These are phyloP conservation scores for Erodium maritimum DNA, from an alignment of 345 rosid species.

Conservation along the genomic window DNA sequence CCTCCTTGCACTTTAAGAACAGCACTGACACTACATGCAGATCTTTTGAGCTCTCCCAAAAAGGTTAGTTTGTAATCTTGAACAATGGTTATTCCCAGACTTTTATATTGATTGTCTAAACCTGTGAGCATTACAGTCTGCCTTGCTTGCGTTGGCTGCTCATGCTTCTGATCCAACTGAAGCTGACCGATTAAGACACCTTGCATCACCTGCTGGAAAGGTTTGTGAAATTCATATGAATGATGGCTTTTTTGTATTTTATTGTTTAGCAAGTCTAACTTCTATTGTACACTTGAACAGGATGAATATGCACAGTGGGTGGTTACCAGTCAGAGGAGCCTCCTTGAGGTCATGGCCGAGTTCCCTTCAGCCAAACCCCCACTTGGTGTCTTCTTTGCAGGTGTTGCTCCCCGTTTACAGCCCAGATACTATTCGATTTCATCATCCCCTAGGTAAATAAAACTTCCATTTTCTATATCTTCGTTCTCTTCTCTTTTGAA, in stretches of 20 bases:
- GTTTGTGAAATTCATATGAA: slow-evolving; percentile 17
- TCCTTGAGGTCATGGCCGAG: slow-evolving; percentile 91
- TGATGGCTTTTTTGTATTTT: not conserved
- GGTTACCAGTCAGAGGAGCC: slow-evolving; percentile 80
- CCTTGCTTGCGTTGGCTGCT: slow-evolving; percentile 79
- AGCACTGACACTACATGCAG: slow-evolving; percentile 61
- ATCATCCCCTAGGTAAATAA: slow-evolving; percentile 76
- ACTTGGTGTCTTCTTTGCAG: slow-evolving; percentile 93
- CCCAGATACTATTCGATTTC: slow-evolving; percentile 97
- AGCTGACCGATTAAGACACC: slow-evolving; percentile 44
- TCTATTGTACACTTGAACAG: slow-evolving; percentile 18
- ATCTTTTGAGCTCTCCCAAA: slow-evolving; percentile 69
- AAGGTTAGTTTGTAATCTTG: slow-evolving; percentile 32
- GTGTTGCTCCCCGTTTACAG: slow-evolving; percentile 85
- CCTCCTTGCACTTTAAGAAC: slow-evolving; percentile 66
- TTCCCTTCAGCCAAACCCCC: slow-evolving; percentile 91
- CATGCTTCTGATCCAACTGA: slow-evolving; percentile 81
- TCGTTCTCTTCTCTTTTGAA: not conserved
- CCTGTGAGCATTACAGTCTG: slow-evolving; percentile 39
- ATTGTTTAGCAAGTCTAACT: not conserved
- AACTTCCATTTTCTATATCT: slow-evolving; percentile 3
- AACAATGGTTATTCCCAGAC: slow-evolving; percentile 1
- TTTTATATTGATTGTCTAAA: slow-evolving; percentile 3
- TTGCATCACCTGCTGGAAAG: slow-evolving; percentile 65
- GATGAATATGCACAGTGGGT: slow-evolving; percentile 93